Conservation (phyloP, 1,284 basidiomycete species). For the Somion occarium region DNA sequence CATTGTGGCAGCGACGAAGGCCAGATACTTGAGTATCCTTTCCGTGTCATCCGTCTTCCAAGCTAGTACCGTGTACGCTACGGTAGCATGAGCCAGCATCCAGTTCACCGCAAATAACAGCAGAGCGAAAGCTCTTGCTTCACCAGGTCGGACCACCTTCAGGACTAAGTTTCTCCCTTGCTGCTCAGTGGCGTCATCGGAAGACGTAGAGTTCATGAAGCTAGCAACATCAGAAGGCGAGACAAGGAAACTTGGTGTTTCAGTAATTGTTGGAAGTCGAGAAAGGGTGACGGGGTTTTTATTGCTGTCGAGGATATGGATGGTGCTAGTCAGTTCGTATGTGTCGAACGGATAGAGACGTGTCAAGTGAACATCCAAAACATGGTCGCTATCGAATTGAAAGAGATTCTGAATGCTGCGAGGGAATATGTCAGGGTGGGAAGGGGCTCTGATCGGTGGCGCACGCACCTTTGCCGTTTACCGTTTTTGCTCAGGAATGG, state of each 20-base stretch:
- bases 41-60: slow-evolving; percentile 29
- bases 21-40: slow-evolving; percentile 34
- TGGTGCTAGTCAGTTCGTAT: slow-evolving; percentile 44
- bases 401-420: slow-evolving; percentile 49
- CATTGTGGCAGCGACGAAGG: slow-evolving; percentile 37
- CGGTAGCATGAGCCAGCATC: slow-evolving; percentile 47
- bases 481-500: slow-evolving; percentile 37
- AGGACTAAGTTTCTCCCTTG: slow-evolving; percentile 43
- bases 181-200: slow-evolving; percentile 21
- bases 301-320: slow-evolving; percentile 33
- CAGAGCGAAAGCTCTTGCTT: slow-evolving; percentile 40
- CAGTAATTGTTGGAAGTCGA: slow-evolving; percentile 38
- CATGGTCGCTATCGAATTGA: slow-evolving; percentile 54
- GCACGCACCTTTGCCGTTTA: slow-evolving; percentile 36
- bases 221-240: slow-evolving; percentile 37
- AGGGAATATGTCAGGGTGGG: background rate
- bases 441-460: background rate
- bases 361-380: slow-evolving; percentile 51
- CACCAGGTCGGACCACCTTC: slow-evolving; percentile 37
- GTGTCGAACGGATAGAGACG: slow-evolving; percentile 56
- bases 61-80: slow-evolving; percentile 41
- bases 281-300: slow-evolving; percentile 40
- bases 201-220: slow-evolving; percentile 18
- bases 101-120: slow-evolving; percentile 46
- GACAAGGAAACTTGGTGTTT: slow-evolving; percentile 46